phyloP scores from a whole-genome alignment of 148 eudicot species.

The Vaccinium darrowii region DNA sequence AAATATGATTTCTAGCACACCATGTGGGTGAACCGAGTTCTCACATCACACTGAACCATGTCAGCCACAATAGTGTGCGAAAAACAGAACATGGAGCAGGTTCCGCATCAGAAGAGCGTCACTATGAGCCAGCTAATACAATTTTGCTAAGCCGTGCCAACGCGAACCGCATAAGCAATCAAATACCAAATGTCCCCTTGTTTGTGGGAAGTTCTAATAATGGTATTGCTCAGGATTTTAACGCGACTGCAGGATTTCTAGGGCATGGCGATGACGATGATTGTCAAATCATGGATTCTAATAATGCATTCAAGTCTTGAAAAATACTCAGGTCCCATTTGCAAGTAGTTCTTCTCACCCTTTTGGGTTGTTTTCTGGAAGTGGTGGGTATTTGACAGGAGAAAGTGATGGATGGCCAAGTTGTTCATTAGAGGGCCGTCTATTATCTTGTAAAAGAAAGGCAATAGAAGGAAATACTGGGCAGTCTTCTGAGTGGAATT shows the following conservation, averaged over 20 bases:
- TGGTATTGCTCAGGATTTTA: slow-evolving; percentile 37
- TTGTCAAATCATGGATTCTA: slow-evolving; percentile 32
- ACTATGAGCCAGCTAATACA: slow-evolving; percentile 33
- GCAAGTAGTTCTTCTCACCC: slow-evolving; percentile 46
- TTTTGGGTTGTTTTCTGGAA: slow-evolving; percentile 47
- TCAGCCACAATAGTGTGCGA: slow-evolving; percentile 20
- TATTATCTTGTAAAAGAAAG: slow-evolving; percentile 73
- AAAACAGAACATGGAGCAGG: slow-evolving; percentile 27
- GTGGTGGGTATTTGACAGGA: slow-evolving; percentile 45
- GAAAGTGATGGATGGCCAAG: slow-evolving; percentile 58
- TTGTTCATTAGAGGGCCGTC: slow-evolving; percentile 56
- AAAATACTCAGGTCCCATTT: slow-evolving; percentile 28
- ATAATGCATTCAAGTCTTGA: slow-evolving; percentile 36
- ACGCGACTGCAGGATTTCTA: slow-evolving; percentile 38
- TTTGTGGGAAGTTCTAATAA: slow-evolving; percentile 33
- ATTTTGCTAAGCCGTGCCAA: slow-evolving; percentile 37
- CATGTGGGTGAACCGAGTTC: slow-evolving; percentile 44
- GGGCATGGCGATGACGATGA: slow-evolving; percentile 38
- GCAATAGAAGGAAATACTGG: slow-evolving; percentile 62
- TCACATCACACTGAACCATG: slow-evolving; percentile 14
- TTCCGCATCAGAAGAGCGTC: slow-evolving; percentile 34
- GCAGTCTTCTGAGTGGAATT: slow-evolving; percentile 73
- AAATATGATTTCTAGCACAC: no score
- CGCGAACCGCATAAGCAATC: slow-evolving; percentile 34
- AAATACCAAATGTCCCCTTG: slow-evolving; percentile 24